Conservation (phyloP, 805 yeast species). For the Wickerhamomyces rabaulensis region DNA sequence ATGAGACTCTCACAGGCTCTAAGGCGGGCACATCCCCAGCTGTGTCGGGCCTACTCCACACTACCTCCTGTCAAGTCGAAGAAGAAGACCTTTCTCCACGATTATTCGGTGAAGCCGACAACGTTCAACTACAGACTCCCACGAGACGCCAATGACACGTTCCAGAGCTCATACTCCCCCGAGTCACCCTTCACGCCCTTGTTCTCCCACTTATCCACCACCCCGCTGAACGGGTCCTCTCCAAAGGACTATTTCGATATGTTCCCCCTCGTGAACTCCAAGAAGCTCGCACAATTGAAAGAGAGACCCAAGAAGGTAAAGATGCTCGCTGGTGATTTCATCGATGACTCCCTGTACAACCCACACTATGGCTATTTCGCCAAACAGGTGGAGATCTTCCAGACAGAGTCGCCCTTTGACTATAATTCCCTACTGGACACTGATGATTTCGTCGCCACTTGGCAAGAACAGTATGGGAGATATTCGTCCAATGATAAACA, state of each 20-base stretch:
- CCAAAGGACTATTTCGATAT: slow-evolving; percentile 17
- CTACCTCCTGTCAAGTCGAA: neutral
- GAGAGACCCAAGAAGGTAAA: slow-evolving; percentile 56
- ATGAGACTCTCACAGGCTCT: neutral
- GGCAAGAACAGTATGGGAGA: slow-evolving; percentile 58
- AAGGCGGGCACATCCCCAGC: neutral
- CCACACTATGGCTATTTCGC: slow-evolving; percentile 80
- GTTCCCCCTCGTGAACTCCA: slow-evolving; percentile 14
- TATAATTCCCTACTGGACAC: slow-evolving; percentile 52
- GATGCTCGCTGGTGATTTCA: slow-evolving; percentile 75
- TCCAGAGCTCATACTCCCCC: neutral
- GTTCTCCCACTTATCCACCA: slow-evolving; percentile 11
- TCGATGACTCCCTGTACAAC: slow-evolving; percentile 80
- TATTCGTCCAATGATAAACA: slow-evolving; percentile 34
- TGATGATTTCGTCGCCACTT: slow-evolving; percentile 63
- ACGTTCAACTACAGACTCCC: slow-evolving; percentile 20
- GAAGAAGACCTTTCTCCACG: slow-evolving; percentile 8
- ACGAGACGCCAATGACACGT: neutral
- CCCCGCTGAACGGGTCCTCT: slow-evolving; percentile 12
- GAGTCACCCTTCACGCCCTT: slow-evolving; percentile 9
- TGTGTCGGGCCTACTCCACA: slow-evolving; percentile 1
- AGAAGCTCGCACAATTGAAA: slow-evolving; percentile 22
- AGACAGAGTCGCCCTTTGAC: slow-evolving; percentile 59
- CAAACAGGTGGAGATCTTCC: slow-evolving; percentile 71
- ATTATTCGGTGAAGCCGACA: slow-evolving; percentile 20